phyloP scores from a whole-genome alignment of 352 stramenopile genomes.

The Globisporangium perplexum region DNA sequence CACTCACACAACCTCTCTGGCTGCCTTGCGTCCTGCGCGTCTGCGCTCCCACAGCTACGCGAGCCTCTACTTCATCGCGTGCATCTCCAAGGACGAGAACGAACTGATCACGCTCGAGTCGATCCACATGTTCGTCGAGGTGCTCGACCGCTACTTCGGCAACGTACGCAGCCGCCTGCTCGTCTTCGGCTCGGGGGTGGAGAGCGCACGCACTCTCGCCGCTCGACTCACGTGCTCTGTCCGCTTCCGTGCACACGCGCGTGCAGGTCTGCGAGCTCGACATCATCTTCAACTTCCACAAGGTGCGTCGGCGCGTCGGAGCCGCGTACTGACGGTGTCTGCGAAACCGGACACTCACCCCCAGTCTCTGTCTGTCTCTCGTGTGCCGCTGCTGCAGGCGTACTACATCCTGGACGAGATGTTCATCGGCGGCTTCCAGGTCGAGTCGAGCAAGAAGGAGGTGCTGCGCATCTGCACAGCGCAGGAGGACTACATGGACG shows the following conservation, averaged over 20 bases:
- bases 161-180: conserved; percentile 51
- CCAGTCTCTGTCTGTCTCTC: too few relatives aligned
- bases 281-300: conserved; percentile 99
- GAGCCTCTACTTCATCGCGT: conserved; percentile 97
- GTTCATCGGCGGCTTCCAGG: conserved; percentile 97
- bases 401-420: conserved; percentile 99
- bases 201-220: too few relatives aligned
- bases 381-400: conserved; percentile 35
- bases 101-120: conserved; percentile 97
- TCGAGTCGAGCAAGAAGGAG: conserved; percentile 94
- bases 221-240: not conserved
- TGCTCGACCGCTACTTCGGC: conserved; percentile 97
- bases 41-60: conserved; percentile 70
- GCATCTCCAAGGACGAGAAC: conserved; percentile 95
- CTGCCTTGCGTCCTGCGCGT: not conserved
- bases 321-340: too few relatives aligned
- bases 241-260: not conserved
- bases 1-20: too few relatives aligned
- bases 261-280: conserved; percentile 89
- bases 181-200: too few relatives aligned
- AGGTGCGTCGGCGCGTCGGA: conserved; percentile 69
- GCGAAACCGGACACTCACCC: too few relatives aligned
- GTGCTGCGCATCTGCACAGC: conserved; percentile 85
- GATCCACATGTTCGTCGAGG: conserved; percentile 98
- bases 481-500: conserved; percentile 89